phyloP scores from a whole-genome alignment of 2,329 filamentous ascomycete genomes.

The Huntiella omanensis region DNA sequence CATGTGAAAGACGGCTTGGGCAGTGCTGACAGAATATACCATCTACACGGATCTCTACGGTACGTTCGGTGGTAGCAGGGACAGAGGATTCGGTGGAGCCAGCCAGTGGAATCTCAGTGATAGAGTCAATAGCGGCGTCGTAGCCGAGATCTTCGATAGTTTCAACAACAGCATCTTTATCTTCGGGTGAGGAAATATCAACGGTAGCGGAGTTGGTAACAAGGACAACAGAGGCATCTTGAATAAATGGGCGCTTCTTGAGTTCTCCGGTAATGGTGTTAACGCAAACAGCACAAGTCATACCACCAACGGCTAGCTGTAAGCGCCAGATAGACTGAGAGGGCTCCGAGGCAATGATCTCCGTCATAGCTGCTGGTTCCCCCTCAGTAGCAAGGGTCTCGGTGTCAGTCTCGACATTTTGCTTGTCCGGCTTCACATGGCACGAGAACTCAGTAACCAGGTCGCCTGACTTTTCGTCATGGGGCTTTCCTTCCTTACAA shows the following conservation, averaged over 20 bases:
- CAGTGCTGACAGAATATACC: slow-evolving; percentile 63
- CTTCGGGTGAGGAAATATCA: slow-evolving; percentile 26
- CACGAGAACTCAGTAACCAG: neutral
- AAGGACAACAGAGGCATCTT: slow-evolving; percentile 41
- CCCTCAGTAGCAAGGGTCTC: neutral
- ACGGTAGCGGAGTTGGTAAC: slow-evolving; percentile 48
- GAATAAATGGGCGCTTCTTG: slow-evolving; percentile 28
- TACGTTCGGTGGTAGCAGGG: slow-evolving; percentile 22
- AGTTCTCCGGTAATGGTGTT: slow-evolving; percentile 43
- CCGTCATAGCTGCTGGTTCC: slow-evolving; percentile 6
- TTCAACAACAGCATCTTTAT: slow-evolving; percentile 21
- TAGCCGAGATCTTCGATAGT: slow-evolving; percentile 46
- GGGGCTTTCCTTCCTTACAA: slow-evolving; percentile 15
- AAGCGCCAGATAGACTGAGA: slow-evolving; percentile 24
- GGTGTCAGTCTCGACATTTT: neutral
- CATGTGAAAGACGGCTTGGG: slow-evolving; percentile 36
- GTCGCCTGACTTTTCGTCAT: neutral
- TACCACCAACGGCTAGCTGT: slow-evolving; percentile 45
- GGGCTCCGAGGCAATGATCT: slow-evolving; percentile 3
- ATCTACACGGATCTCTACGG: slow-evolving; percentile 45
- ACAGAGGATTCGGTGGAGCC: slow-evolving; percentile 13
- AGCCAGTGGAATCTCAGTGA: slow-evolving; percentile 22
- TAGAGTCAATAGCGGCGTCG: slow-evolving; percentile 38
- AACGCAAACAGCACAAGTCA: slow-evolving; percentile 55
- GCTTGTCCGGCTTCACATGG: neutral